Percentiles rank a stretch among this genome's conserved stretches.
phyloP scores from a whole-genome alignment of 768 basidiomycete genomes.

The Gelatoporia subvermispora region DNA sequence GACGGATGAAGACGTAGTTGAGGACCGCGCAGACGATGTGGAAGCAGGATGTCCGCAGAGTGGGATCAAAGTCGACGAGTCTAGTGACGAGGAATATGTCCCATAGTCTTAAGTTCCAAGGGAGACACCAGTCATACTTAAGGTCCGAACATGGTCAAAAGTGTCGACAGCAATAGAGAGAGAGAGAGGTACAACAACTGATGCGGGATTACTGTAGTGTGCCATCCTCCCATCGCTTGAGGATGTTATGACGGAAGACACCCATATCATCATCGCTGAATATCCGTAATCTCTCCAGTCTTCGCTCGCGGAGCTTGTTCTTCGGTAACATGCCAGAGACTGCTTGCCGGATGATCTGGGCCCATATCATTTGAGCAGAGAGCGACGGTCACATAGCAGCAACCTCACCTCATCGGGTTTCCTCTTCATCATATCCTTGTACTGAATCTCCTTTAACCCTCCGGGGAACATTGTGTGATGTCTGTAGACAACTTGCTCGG shows the following conservation, averaged over 20 bases:
- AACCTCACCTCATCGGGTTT: constrained; percentile 82
- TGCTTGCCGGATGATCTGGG: constrained; percentile 88
- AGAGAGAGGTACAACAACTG: too few relatives aligned
- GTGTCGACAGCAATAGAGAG: too few relatives aligned
- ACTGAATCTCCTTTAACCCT: constrained; percentile 88
- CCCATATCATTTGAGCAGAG: not conserved
- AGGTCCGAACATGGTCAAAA: too few relatives aligned
- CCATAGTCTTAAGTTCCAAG: too few relatives aligned
- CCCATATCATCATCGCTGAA: constrained; percentile 80
- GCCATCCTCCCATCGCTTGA: constrained; percentile 83
- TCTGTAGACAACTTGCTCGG: constrained; percentile 79
- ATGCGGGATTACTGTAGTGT: constrained; percentile 35
- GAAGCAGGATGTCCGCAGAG: not conserved
- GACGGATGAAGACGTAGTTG: not conserved
- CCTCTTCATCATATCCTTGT: constrained; percentile 73
- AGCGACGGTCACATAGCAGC: not conserved
- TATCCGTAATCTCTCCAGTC: constrained; percentile 84
- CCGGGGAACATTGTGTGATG: constrained; percentile 93
- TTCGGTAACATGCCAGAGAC: constrained; percentile 99
- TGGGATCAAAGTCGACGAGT: not conserved
- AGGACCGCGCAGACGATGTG: not conserved
- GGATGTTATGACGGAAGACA: constrained; percentile 67
- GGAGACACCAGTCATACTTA: too few relatives aligned
- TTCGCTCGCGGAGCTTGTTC: constrained; percentile 88
- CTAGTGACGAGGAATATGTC: too few relatives aligned